A percentile compares a stretch with the other conserved stretches of the same genome.
These are phyloP conservation scores for Hebeloma cylindrosporum DNA, from an alignment of 768 basidiomycete genomes.

Conservation along the genomic window DNA sequence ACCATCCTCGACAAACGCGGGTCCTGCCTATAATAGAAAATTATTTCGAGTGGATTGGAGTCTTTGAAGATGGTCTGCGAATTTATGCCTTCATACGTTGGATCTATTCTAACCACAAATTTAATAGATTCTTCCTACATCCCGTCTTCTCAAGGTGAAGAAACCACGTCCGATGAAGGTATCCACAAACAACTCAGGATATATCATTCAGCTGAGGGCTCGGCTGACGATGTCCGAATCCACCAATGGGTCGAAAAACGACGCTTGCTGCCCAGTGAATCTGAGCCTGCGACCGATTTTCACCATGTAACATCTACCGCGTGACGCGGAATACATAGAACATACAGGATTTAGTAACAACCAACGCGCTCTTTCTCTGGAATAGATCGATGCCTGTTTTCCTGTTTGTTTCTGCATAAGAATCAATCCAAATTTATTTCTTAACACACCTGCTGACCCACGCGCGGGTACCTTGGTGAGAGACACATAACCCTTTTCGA, in stretches of 20 bases:
- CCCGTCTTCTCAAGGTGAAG: slow-evolving; percentile 28
- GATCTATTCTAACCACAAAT: slow-evolving; percentile 2
- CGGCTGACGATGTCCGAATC: background rate
- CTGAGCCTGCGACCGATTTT: background rate
- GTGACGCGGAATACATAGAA: no score
- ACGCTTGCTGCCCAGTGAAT: background rate
- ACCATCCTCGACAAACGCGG: slow-evolving; percentile 30
- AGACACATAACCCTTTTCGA: no score
- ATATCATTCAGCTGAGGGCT: slow-evolving; percentile 8
- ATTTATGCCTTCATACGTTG: background rate
- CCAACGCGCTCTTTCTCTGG: no score
- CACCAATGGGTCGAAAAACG: background rate
- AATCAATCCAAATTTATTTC: no score
- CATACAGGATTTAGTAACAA: no score
- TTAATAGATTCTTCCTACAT: slow-evolving; percentile 17
- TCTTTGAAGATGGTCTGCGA: slow-evolving; percentile 42
- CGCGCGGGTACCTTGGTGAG: no score
- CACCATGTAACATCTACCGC: no score
- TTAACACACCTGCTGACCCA: no score
- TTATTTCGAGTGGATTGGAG: slow-evolving; percentile 55
- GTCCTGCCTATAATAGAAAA: slow-evolving; percentile 44
- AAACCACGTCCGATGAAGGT: slow-evolving; percentile 10
- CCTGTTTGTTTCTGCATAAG: no score
- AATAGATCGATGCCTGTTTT: no score
- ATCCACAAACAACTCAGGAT: slow-evolving; percentile 18